These are phyloP conservation scores for Microbotryomycetes sp. DNA, from an alignment of 1,284 basidiomycete genomes.

Conservation along the genomic window DNA sequence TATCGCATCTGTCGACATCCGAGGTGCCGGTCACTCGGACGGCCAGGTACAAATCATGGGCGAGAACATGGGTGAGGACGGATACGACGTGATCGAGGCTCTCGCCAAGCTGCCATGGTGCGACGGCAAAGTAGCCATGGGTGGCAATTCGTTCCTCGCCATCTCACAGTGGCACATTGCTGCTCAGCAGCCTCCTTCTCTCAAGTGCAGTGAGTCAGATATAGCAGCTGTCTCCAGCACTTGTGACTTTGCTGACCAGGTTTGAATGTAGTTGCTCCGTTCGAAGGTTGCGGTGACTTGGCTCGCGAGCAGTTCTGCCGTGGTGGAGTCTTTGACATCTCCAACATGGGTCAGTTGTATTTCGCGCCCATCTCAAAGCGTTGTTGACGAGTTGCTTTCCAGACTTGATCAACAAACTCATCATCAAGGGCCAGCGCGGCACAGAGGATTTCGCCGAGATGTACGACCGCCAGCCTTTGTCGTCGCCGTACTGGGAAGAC, in stretches of 20 bases:
- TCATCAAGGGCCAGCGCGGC: constrained; percentile 25
- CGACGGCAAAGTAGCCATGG: constrained; percentile 29
- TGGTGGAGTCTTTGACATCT: constrained; percentile 27
- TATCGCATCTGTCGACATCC: constrained; percentile 32
- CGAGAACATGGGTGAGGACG: constrained; percentile 25
- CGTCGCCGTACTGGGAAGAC: constrained; percentile 19
- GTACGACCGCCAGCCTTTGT: constrained; percentile 11
- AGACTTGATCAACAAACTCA: constrained; percentile 31
- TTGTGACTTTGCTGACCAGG: too few relatives aligned
- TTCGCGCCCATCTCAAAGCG: too few relatives aligned
- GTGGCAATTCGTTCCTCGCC: constrained; percentile 34
- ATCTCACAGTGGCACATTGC: constrained; percentile 34
- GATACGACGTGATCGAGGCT: constrained; percentile 31
- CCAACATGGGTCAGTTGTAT: too few relatives aligned
- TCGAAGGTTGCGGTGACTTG: constrained; percentile 33
- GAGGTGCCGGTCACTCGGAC: constrained; percentile 28
- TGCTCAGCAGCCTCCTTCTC: constrained; percentile 31
- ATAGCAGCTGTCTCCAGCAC: too few relatives aligned
- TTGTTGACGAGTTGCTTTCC: too few relatives aligned
- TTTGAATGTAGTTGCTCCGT: constrained; percentile 31
- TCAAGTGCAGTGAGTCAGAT: constrained; percentile 32
- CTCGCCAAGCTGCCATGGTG: constrained; percentile 29
- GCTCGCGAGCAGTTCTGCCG: constrained; percentile 28
- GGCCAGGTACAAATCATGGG: constrained; percentile 23
- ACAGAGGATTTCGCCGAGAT: constrained; percentile 29